A percentile compares a stretch with the other conserved stretches of the same genome.
phyloP scores from a whole-genome alignment of 345 rosid species.

The Populus pruinosa region DNA sequence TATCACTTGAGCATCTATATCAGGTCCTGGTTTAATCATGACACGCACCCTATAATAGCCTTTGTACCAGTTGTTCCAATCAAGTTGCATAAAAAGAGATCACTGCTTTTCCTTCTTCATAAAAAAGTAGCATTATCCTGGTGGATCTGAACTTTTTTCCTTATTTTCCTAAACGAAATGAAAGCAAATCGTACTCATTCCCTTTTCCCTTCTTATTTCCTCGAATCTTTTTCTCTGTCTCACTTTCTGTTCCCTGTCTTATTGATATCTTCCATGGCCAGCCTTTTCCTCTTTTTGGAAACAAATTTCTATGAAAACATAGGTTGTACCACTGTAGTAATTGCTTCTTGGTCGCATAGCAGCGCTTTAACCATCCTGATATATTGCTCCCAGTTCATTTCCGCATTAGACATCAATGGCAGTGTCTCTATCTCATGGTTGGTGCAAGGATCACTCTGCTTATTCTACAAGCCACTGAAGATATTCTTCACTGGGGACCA shows the following conservation, averaged over 20 bases:
- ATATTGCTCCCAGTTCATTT: no score
- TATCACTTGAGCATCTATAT: neutral
- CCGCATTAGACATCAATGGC: neutral
- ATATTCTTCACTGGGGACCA: slow-evolving; percentile 41
- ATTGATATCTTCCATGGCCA: neutral
- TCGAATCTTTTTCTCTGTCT: neutral
- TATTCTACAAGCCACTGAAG: slow-evolving; percentile 29
- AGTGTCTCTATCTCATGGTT: neutral
- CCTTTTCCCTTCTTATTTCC: neutral
- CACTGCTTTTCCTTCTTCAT: neutral
- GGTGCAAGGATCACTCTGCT: slow-evolving; percentile 40
- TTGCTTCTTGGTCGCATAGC: neutral
- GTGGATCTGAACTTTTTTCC: neutral
- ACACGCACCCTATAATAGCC: neutral
- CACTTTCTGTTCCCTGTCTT: neutral
- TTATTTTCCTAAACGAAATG: neutral
- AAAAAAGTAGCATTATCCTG: neutral
- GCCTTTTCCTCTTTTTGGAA: neutral
- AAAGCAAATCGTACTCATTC: neutral
- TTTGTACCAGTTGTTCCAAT: neutral
- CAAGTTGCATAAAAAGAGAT: neutral
- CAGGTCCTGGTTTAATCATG: neutral
- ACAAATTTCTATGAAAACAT: neutral
- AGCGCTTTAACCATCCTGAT: neutral
- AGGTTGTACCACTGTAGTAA: neutral